Conservation (phyloP, 441 rosid species). For the Eugenia klotzschiana region DNA sequence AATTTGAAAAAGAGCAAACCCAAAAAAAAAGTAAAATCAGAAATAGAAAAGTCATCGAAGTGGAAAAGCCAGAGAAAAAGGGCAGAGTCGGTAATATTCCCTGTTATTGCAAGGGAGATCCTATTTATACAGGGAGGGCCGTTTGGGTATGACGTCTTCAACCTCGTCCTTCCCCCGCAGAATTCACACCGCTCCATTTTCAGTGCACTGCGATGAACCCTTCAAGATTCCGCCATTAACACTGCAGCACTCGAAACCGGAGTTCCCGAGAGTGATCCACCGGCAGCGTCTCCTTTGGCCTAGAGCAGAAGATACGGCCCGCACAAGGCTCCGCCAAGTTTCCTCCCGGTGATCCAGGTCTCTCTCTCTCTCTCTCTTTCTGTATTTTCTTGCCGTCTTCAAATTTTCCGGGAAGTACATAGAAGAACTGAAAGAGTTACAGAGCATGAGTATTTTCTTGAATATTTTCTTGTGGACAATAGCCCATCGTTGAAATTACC, state of each 20-base stretch:
- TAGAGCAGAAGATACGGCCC: not conserved
- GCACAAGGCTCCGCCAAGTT: not conserved
- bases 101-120: not conserved
- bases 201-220: not conserved
- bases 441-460: too few relatives aligned
- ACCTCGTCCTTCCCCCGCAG: not conserved
- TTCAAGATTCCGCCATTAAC: not conserved
- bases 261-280: not conserved
- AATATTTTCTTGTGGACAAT: too few relatives aligned
- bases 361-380: not conserved
- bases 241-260: not conserved
- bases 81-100: not conserved
- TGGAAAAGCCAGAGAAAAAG: not conserved
- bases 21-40: too few relatives aligned
- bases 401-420: not conserved
- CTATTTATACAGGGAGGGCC: not conserved
- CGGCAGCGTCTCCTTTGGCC: not conserved
- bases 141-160: not conserved
- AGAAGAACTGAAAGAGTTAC: not conserved
- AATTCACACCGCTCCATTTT: not conserved
- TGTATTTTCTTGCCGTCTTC: not conserved
- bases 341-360: not conserved
- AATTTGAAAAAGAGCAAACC: not conserved
- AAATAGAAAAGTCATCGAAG: not conserved
- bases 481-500: too few relatives aligned